Base-by-base conservation (phyloP, 2,329 filamentous ascomycete species). In the Allantophomopsis cytisporea region DNA sequence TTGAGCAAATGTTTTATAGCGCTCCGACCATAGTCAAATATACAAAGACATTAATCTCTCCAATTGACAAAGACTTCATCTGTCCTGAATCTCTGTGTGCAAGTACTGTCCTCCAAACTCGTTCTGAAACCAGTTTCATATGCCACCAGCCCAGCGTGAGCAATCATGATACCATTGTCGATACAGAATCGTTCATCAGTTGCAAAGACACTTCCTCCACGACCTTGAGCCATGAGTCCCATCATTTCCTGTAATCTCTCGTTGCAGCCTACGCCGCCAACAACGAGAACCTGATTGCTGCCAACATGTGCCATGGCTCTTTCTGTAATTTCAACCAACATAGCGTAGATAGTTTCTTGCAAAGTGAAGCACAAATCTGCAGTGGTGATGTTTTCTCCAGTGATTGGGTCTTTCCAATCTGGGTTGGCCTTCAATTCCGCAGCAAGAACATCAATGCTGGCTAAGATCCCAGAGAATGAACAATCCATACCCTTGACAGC, bases 151-250 rank as follows among this genome's bases (percentile, higher is more conserved):
- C 91, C 91, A 2, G 91, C 91, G 59, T 98, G 89, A 1, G 91
- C 91, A 64, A 98, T 98, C 91, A 98, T 98, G 56, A 98, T 96
- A 37, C 91, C 91, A 53, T 98, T 98, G 61, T 98, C 91, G 51
- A 98, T 98, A 58, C 91, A 98, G 59, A 94, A 98, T 35, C 91
- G 71, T 66, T 98, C 91, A 57, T 98, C 91, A 0, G 89, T 96
- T 17, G 91, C 88, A 62, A 83, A 95, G 3, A 96, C 85, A 52
- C 77, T 88, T 4, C 91, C 91, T 39, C 87, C 85, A 31, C 91
- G 68, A 58, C 94, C 88, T 35, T 68, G 68, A 13, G 88, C 89
- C 91, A 98, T 98, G 36, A 82, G 68, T 13, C 85, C 88, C 91
- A 98, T 98, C 91, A 98, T 98, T 53, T 94, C 77, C 65, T 98